Base-by-base conservation (phyloP, 495 filamentous ascomycete genomes). In the Lindgomyces ingoldianus region DNA sequence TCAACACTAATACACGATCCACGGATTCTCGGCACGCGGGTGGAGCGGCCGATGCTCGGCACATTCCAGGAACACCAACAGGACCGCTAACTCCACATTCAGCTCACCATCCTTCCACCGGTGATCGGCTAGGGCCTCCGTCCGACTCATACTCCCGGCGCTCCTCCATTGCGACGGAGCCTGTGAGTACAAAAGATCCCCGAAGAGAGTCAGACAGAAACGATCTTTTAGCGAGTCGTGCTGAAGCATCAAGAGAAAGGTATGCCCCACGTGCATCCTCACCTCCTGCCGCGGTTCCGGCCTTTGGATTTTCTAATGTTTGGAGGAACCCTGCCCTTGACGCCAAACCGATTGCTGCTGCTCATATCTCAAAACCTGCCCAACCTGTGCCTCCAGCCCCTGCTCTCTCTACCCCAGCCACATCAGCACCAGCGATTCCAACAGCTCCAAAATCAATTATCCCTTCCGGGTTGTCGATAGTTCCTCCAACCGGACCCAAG, bases 211-310 rank as follows among this genome's bases (percentile, higher is more conserved):
- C 71, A 12, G 77, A 79, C 24, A 76, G 78, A 16, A 60, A 72
- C 3, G 81, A 83, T 14, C 56, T 72, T 21, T 57, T 72, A 8
- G 59, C 74, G 8, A 65, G 75, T 22, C 79, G 78, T 26, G 65
- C 69, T 21, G 82, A 82, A 64, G 62, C 70, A 4, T 62, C 71
- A 12, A 77, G 76, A 65, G 80, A 82, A 26, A 57, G 68, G 14
- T 70, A 75, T 53, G 74, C 67, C 29, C 69, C 74, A 19, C 74
- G 67, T 55, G 58, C 68, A 54, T 77, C 79, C 60, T 81, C 89
- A 21, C 87, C 91, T 11, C 91, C 90, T 18, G 89, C 90, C n/a
- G 87, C 88, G 30, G 91, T 72, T 29, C 70, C 70, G 1, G 66
- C 70, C 14, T 72, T 95, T 78, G 89, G 89, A 11, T 89, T 77